These are phyloP conservation scores for Trypanosomatidae sp. DNA, from an alignment of 208 protist genomes.

Conservation along the genomic window DNA sequence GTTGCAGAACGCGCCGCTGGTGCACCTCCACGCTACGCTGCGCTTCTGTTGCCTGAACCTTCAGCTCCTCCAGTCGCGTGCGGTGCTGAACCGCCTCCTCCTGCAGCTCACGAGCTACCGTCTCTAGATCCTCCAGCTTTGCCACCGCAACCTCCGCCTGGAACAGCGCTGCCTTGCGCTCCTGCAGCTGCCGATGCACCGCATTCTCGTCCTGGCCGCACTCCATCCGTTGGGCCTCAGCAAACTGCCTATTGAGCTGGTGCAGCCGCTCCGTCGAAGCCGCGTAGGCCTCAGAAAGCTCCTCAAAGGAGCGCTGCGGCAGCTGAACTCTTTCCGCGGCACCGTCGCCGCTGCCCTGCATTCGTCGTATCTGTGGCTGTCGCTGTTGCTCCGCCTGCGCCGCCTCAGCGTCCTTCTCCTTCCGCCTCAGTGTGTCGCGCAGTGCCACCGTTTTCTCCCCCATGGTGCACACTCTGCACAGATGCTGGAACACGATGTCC, in stretches of 20 bases:
- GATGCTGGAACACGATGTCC: conserved; percentile 14
- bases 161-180: conserved; percentile 35
- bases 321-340: background rate
- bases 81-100: conserved; percentile 32
- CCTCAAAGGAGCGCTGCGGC: conserved; percentile 35
- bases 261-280: conserved; percentile 43
- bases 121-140: conserved; percentile 48
- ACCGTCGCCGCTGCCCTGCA: background rate
- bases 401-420: conserved; percentile 18
- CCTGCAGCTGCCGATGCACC: conserved; percentile 29
- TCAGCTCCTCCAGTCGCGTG: conserved; percentile 38
- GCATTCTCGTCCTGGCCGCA: conserved; percentile 39
- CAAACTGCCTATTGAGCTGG: conserved; percentile 56
- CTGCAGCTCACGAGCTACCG: conserved; percentile 17
- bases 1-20: conserved; percentile 13
- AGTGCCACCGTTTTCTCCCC: conserved; percentile 20
- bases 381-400: background rate
- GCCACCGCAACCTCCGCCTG: conserved; percentile 38
- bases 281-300: conserved; percentile 54
- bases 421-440: conserved; percentile 20
- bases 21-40: conserved; percentile 16
- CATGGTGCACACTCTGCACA: conserved; percentile 21
- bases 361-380: background rate
- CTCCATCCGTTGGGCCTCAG: conserved; percentile 54
- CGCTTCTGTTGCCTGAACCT: conserved; percentile 11